Conservation (phyloP, 169 alveolate genomes). For the Eimeria praecox region DNA sequence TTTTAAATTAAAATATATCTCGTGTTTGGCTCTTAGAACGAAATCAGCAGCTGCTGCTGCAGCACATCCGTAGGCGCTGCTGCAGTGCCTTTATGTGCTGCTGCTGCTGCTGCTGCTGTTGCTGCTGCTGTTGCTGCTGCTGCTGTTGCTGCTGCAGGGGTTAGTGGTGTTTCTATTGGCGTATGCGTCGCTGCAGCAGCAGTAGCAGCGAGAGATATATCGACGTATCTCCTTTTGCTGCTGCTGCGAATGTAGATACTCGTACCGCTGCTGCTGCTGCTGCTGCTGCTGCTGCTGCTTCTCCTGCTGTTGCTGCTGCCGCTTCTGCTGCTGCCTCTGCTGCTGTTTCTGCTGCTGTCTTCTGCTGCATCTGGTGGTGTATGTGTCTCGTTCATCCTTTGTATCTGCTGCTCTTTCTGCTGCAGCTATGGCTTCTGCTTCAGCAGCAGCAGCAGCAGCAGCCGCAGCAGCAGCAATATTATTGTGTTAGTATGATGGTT, state of each 20-base stretch:
- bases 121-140: conserved; percentile 30
- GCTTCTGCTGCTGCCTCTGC: conserved; percentile 19
- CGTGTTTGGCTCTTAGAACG: background rate
- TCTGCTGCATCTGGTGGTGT: conserved; percentile 7
- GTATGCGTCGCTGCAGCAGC: background rate
- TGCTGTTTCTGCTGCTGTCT: background rate
- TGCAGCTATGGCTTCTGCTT: background rate
- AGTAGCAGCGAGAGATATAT: background rate
- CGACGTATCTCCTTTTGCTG: background rate
- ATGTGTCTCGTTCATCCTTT: background rate
- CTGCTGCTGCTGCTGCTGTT: conserved; percentile 26
- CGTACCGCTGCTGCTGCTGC: background rate
- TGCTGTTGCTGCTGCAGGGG: conserved; percentile 8
- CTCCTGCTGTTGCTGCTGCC: background rate
- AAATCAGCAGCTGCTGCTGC: too few species aligned
- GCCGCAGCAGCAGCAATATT: too few species aligned
- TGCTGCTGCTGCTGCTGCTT: background rate
- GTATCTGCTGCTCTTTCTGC: conserved; percentile 30
- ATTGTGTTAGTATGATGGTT: too few species aligned
- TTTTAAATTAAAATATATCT: background rate
- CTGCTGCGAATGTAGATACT: background rate
- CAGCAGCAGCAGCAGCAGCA: too few species aligned
- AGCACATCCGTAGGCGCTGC: too few species aligned
- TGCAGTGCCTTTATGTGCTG: background rate
- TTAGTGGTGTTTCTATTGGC: background rate